Conservation (phyloP, 208 protist species). For the Trypanosoma scelopori region DNA sequence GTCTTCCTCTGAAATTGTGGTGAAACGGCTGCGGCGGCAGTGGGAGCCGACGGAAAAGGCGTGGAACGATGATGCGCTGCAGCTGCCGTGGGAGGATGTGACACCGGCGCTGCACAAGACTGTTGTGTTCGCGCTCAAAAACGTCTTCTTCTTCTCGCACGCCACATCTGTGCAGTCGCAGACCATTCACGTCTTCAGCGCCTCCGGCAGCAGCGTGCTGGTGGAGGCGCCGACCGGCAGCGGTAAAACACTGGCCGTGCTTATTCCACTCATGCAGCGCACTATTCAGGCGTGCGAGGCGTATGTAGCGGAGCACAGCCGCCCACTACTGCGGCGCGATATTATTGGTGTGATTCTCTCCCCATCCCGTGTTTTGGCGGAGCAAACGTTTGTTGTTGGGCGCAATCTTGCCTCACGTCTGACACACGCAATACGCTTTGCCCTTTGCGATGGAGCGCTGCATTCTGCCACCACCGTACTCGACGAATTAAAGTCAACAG, state of each 20-base stretch:
- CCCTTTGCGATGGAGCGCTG: conserved; percentile 76
- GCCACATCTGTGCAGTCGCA: conserved; percentile 88
- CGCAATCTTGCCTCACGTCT: conserved; percentile 63
- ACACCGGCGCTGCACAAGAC: conserved; percentile 61
- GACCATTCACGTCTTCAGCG: conserved; percentile 54
- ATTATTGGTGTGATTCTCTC: conserved; percentile 79
- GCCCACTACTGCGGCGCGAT: conserved; percentile 62
- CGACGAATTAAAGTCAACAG: conserved; percentile 39
- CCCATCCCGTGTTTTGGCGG: conserved; percentile 79
- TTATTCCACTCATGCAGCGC: conserved; percentile 89
- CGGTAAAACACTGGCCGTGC: conserved; percentile 97
- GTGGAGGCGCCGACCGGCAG: conserved; percentile 97
- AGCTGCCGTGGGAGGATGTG: conserved; percentile 84
- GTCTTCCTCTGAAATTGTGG: conserved; percentile 35
- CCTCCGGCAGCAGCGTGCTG: conserved; percentile 57
- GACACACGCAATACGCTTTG: conserved; percentile 73
- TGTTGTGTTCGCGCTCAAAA: conserved; percentile 78
- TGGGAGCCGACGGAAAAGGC: conserved; percentile 84
- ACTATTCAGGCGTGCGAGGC: conserved; percentile 56
- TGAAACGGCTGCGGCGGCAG: conserved; percentile 74
- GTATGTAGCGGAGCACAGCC: conserved; percentile 38
- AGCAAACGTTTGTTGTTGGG: conserved; percentile 87
- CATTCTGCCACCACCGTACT: conserved; percentile 40
- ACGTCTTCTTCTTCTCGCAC: conserved; percentile 91
- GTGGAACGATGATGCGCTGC: conserved; percentile 77